phyloP scores from a whole-genome alignment of 2,329 filamentous ascomycete species.

The Colletotrichum limetticola region DNA sequence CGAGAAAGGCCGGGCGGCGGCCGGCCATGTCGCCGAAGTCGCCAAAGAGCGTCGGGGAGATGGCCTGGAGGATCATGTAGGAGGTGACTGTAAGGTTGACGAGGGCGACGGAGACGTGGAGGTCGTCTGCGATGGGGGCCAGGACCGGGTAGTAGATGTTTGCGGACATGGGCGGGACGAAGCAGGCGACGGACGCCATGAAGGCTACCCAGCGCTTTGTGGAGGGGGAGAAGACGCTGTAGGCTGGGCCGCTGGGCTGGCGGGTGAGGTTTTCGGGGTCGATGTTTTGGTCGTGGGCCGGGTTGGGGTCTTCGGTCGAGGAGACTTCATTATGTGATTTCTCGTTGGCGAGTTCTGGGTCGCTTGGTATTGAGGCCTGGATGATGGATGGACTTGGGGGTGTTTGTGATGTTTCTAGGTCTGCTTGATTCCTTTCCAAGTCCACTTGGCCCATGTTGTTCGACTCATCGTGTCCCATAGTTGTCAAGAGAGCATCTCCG shows the following conservation, averaged over 20 bases:
- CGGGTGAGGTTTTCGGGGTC: slow-evolving; percentile 44
- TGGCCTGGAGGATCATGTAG: slow-evolving; percentile 72
- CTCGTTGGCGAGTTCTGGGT: neutral
- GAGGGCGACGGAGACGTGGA: slow-evolving; percentile 50
- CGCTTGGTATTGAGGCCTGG: neutral
- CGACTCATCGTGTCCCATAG: slow-evolving; percentile 4
- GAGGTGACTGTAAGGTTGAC: slow-evolving; percentile 66
- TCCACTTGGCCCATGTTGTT: neutral
- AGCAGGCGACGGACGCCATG: slow-evolving; percentile 63
- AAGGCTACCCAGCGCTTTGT: slow-evolving; percentile 63
- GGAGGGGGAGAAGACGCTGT: slow-evolving; percentile 47
- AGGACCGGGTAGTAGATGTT: slow-evolving; percentile 65
- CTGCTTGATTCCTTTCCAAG: neutral
- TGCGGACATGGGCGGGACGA: slow-evolving; percentile 68
- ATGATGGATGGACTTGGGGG: neutral
- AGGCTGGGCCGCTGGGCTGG: slow-evolving; percentile 47
- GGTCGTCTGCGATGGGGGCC: slow-evolving; percentile 50
- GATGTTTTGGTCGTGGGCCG: neutral
- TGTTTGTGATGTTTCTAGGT: neutral
- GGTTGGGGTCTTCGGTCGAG: neutral
- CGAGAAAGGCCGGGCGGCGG: slow-evolving; percentile 69
- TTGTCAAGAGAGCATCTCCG: neutral
- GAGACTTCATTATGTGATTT: slow-evolving; percentile 9
- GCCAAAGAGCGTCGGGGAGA: slow-evolving; percentile 70
- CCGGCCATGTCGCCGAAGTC: slow-evolving; percentile 71